Percentiles rank a stretch among this genome's conserved stretches.
phyloP scores from a whole-genome alignment of 352 stramenopile genomes.

The Pythium plurisporium region DNA sequence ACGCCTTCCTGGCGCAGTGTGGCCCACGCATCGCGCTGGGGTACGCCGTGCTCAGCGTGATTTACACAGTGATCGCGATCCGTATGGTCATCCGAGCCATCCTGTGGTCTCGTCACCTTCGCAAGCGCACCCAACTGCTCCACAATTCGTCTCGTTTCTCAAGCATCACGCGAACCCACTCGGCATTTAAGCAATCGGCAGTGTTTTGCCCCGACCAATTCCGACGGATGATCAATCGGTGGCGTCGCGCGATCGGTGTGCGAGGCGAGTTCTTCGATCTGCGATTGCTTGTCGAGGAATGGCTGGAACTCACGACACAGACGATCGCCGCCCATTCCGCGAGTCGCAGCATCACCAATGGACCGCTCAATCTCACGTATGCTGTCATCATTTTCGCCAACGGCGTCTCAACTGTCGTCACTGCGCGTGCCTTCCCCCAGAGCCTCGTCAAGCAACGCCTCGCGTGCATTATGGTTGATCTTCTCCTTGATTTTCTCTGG shows the following conservation, averaged over 20 bases:
- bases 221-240: too few species aligned
- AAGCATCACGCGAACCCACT: too few species aligned
- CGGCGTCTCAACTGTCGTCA: not conserved
- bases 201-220: too few species aligned
- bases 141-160: too few species aligned
- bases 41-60: not conserved
- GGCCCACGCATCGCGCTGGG: not conserved
- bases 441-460: constrained; percentile 5
- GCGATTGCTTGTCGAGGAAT: constrained; percentile 1
- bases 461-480: not conserved
- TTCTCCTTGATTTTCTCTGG: constrained; percentile 14
- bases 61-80: not conserved
- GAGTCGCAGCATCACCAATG: constrained; percentile 10
- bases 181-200: too few species aligned
- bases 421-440: not conserved
- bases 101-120: too few species aligned
- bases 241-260: too few species aligned
- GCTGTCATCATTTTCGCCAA: constrained; percentile 12
- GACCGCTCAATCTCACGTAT: constrained; percentile 7
- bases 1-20: not conserved
- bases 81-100: not conserved
- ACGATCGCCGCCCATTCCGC: constrained; percentile 3
- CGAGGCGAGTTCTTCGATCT: constrained; percentile 19
- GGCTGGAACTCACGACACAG: not conserved
- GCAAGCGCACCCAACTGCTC: too few species aligned